Base-by-base conservation (phyloP, 1,139 yeast species). In the Candida tunisiensis region DNA sequence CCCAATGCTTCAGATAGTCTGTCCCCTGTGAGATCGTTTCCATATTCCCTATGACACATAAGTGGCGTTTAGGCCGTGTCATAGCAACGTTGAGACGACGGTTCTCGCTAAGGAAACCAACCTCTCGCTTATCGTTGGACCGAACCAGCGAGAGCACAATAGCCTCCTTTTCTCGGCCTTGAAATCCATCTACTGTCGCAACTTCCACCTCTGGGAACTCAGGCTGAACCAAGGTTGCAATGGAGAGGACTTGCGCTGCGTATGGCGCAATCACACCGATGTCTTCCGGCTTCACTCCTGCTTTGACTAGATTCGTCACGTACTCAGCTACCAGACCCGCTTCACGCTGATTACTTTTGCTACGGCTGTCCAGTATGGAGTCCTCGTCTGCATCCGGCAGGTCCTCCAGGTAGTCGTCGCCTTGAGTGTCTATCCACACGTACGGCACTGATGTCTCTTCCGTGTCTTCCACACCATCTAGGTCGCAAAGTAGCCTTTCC, bases 381-480 rank as follows among this genome's bases (percentile, higher is more conserved):
- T 41, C 48, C 18, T 54, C 57, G 12, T 44, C 50, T 12, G 45
- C 52, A 9, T 57, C 62, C n/a, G n/a, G n/a, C 6, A 59, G 65
- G 9, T 57, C 50, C 17, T 68, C 65, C 37, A 77, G 88, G 2
- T 69, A 73, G 38, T 60, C 78, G 24, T 74, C 80, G 4, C 88
- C 93, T 48, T 80, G 91, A 0, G 96, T 85, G 42, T 85, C 96
- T 39, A 74, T 72, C 93, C 95, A 85, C 2, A 82, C 55, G 1
- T 71, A 49, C 1, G 69, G 64, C 3, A 54, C 47, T 2, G 42
- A 45, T 0, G 72, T 61, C 12, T 58, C 63, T 10, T 60, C 65
- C 24, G 47, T 51, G 6, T 46, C 44, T n/a, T 53, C 56, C 4
- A 70, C 74, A 6, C 57, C 53, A 0, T 62, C 56, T 15, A 88